Conservation (phyloP, 495 filamentous ascomycete species). For the Tuber melanosporum region DNA sequence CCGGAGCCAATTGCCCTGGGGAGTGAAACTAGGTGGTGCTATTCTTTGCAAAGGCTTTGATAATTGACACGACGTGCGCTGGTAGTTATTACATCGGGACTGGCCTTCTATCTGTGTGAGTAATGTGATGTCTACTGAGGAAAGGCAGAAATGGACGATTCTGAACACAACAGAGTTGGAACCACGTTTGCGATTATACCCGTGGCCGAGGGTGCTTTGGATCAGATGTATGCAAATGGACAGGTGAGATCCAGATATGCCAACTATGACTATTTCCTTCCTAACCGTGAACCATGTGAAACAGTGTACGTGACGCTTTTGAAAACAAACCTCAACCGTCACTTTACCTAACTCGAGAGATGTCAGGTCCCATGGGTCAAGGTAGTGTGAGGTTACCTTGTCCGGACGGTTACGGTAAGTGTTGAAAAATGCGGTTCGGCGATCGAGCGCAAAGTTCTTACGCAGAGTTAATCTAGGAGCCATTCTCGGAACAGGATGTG, state of each 20-base stretch:
- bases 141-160: not conserved
- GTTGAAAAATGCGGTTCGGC: conserved; percentile 10
- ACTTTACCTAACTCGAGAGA: not conserved
- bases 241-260: conserved; percentile 31
- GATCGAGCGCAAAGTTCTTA: conserved; percentile 7
- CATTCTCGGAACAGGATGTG: conserved; percentile 56
- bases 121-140: not conserved
- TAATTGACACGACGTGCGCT: not conserved
- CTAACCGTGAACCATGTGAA: conserved; percentile 14
- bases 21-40: not conserved
- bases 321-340: not conserved
- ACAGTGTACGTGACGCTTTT: conserved; percentile 21
- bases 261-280: not conserved
- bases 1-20: not conserved
- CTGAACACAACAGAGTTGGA: conserved; percentile 50
- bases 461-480: conserved; percentile 11
- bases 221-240: conserved; percentile 81
- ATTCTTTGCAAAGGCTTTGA: not conserved
- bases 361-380: conserved; percentile 55
- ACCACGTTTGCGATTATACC: conserved; percentile 84
- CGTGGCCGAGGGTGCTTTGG: conserved; percentile 69
- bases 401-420: conserved; percentile 69
- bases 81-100: conserved; percentile 69
- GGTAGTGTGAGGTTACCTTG: conserved; percentile 67
- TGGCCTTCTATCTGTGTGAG: conserved; percentile 70